A percentile compares a stretch with the other conserved stretches of the same genome.
phyloP scores from a whole-genome alignment of 768 basidiomycete genomes.

The Auricularia sp. region DNA sequence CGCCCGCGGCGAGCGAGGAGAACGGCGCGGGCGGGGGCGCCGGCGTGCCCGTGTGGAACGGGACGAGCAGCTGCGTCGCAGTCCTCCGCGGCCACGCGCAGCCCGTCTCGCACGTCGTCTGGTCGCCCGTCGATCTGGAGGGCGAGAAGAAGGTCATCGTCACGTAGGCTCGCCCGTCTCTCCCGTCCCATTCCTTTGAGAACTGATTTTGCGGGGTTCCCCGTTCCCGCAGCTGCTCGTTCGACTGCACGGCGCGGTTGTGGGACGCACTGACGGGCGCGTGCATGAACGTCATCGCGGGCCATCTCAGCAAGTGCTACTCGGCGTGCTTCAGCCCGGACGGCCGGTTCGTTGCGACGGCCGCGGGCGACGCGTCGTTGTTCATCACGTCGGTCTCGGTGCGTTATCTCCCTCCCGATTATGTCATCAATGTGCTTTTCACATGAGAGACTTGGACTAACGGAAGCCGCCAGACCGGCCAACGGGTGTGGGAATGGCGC shows the following conservation, averaged over 20 bases:
- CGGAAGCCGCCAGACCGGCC: not conserved
- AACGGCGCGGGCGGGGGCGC: not conserved
- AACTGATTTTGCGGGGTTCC: not conserved
- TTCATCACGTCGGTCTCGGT: slow-evolving; percentile 1
- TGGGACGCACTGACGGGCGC: slow-evolving; percentile 77
- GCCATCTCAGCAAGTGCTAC: slow-evolving; percentile 66
- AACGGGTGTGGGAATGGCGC: slow-evolving; percentile 1
- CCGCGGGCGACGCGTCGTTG: slow-evolving; percentile 56
- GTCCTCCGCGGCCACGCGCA: slow-evolving; percentile 52
- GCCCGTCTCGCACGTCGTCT: slow-evolving; percentile 55
- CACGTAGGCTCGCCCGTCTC: slow-evolving; percentile 35
- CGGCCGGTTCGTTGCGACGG: slow-evolving; percentile 63
- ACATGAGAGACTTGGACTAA: not conserved
- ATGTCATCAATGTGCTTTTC: not conserved
- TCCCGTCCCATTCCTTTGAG: not conserved
- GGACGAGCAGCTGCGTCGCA: not conserved
- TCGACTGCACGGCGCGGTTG: slow-evolving; percentile 71
- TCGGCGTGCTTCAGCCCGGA: slow-evolving; percentile 67
- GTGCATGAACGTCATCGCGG: slow-evolving; percentile 60
- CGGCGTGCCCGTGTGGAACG: not conserved
- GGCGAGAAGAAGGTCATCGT: slow-evolving; percentile 42
- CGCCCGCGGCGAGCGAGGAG: slow-evolving; percentile 3
- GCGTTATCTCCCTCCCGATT: not conserved
- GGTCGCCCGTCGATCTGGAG: slow-evolving; percentile 46
- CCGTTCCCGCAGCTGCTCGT: slow-evolving; percentile 48